Evolutionary conservation across 2,329 filamentous ascomycete species (phyloP), one percentile per base, ranked within the genome.

Genomic region (Curvularia eragrostidis): DNA sequence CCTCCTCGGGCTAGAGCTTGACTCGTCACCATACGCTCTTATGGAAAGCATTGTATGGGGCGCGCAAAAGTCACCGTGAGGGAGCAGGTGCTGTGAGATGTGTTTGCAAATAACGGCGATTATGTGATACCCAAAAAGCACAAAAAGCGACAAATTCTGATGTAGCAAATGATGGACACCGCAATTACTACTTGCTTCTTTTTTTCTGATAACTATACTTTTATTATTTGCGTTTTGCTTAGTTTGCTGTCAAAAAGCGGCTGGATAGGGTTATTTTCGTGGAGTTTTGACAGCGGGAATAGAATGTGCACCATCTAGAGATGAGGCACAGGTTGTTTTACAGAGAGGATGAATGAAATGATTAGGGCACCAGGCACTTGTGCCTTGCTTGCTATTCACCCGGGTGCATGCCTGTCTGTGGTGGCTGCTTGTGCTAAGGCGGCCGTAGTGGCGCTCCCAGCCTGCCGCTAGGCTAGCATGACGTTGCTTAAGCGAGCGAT

Each of bases 1-100:
- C n/a, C 52, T 77, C 10, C 49, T 77, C 48, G 74, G 67, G 10
- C 44, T 75, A 56, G 76, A 78, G 54, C 64, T 80, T 30, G 80
- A 82, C 42, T 73, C 77, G 8, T 78, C 75, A 23, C 81, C 81
- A 7, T 82, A 83, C 65, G 79, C 79, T 18, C 74, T 82, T 4
- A 77, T 82, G 72, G 81, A 83, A 59, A 78, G 75, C 5, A 83
- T 83, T 48, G 73, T 83, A 10, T 79, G 78, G 78, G 78, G 78
- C 18, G 62, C 65, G n/a, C 70, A 72, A 53, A 76, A 72, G 56
- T 44, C 56, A 8, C 56, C 56, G 0, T 58, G 26, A 58, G 18
- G 26, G 13, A 3, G 18, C 23, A 12, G 18, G 13, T 23, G 24
- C 24, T 12, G 2, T 7, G 19, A 23, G 19, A 44, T 21, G 15